These are phyloP conservation scores for Ocimum tenuiflorum DNA, from an alignment of 257 asterid genomes.

Conservation along the genomic window DNA sequence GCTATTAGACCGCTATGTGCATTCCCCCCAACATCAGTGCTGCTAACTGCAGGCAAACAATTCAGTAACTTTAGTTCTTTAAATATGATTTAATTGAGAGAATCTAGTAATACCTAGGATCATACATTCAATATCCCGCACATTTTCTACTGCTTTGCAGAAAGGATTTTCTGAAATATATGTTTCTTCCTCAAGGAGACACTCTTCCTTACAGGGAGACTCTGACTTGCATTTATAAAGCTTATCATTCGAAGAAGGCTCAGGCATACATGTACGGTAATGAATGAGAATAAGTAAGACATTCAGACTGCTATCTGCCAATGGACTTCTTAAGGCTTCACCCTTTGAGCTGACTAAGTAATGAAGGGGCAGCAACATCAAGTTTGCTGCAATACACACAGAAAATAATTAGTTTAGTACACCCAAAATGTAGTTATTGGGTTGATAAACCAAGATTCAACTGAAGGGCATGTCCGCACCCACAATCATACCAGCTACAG, in stretches of 20 bases:
- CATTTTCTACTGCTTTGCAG: conserved; percentile 72
- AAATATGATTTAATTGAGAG: conserved; percentile 15
- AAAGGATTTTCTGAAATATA: conserved; percentile 63
- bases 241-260: conserved; percentile 47
- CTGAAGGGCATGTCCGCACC: neutral
- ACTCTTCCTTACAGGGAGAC: conserved; percentile 38
- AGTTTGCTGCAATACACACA: conserved; percentile 68
- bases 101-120: conserved; percentile 14
- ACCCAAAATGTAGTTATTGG: conserved; percentile 5
- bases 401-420: conserved; percentile 13
- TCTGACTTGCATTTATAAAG: conserved; percentile 37
- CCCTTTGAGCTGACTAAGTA: conserved; percentile 67
- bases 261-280: conserved; percentile 51
- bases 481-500: conserved; percentile 69
- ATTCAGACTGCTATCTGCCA: conserved; percentile 77
- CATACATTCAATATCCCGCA: conserved; percentile 81
- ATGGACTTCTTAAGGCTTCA: conserved; percentile 59
- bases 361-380: conserved; percentile 67
- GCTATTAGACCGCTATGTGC: conserved; percentile 48
- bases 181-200: conserved; percentile 42
- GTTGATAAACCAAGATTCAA: neutral
- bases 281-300: conserved; percentile 66
- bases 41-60: conserved; percentile 66
- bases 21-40: conserved; percentile 58
- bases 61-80: conserved; percentile 25